A percentile compares a stretch with the other conserved stretches of the same genome.
These are phyloP conservation scores for Saksenaea oblongispora DNA, from an alignment of 371 early-diverging fungal genomes.

Conservation along the genomic window DNA sequence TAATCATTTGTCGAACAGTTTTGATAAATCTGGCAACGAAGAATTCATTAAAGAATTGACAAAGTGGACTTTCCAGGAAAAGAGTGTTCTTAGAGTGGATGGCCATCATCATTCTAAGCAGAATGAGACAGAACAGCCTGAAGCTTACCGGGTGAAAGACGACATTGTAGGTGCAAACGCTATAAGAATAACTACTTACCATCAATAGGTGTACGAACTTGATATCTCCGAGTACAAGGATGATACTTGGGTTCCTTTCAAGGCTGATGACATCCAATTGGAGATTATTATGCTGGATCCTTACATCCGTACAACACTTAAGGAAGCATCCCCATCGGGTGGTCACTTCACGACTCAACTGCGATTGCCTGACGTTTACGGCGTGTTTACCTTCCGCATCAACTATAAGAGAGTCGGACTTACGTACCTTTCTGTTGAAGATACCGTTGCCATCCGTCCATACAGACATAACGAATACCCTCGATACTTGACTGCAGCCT, in stretches of 20 bases:
- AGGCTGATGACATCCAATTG: conserved; percentile 79
- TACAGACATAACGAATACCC: conserved; percentile 95
- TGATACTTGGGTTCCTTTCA: conserved; percentile 82
- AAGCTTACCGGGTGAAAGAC: conserved; percentile 89
- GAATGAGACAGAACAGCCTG: conserved; percentile 63
- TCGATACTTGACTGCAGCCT: conserved; percentile 87
- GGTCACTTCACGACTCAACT: conserved; percentile 60
- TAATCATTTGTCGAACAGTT: conserved; percentile 6
- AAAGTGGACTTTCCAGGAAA: conserved; percentile 94
- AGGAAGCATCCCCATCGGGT: conserved; percentile 37
- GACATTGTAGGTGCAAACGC: conserved; percentile 65
- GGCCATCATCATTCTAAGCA: conserved; percentile 70
- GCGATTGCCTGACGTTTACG: conserved; percentile 91
- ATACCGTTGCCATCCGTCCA: conserved; percentile 86
- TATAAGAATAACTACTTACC: background rate
- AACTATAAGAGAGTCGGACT: conserved; percentile 87
- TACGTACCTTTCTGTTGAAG: conserved; percentile 69
- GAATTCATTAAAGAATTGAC: conserved; percentile 71
- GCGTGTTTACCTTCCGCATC: conserved; percentile 93
- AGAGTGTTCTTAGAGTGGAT: conserved; percentile 76
- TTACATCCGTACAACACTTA: conserved; percentile 84
- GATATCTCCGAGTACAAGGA: conserved; percentile 77
- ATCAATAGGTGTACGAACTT: conserved; percentile 70
- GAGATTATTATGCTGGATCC: conserved; percentile 97
- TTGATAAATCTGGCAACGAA: conserved; percentile 65